Evolutionary conservation across 306 rosid species (phyloP).

Genomic region (Arachis hypogaea): DNA sequence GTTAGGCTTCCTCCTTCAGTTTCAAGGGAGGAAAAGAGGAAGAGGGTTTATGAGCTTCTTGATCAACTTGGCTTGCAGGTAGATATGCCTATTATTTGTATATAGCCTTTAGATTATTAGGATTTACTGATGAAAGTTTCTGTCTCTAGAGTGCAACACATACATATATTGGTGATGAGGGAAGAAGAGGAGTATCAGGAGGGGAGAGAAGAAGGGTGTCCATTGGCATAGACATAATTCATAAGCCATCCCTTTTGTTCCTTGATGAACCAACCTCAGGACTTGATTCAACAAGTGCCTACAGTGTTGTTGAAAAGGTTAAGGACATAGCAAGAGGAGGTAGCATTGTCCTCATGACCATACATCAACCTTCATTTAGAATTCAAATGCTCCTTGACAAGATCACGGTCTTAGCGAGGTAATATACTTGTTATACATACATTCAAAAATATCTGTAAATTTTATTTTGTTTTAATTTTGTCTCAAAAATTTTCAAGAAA

Average conservation of each 20-base stretch:
- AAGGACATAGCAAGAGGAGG: constrained; percentile 86
- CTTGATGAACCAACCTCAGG: constrained; percentile 96
- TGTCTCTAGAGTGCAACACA: constrained; percentile 68
- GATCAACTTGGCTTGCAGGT: constrained; percentile 81
- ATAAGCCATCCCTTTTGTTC: constrained; percentile 76
- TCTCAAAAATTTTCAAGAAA: no score
- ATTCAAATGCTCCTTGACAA: constrained; percentile 82
- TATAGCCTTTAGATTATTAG: no score
- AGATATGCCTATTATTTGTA: neutral
- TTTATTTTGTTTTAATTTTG: no score
- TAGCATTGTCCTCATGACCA: constrained; percentile 88
- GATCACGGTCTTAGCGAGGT: constrained; percentile 84
- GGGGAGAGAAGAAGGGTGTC: constrained; percentile 90
- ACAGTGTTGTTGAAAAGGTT: constrained; percentile 84
- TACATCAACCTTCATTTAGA: constrained; percentile 89
- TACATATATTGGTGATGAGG: constrained; percentile 85
- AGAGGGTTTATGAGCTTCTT: constrained; percentile 73
- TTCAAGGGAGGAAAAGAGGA: constrained; percentile 66
- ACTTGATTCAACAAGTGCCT: constrained; percentile 88
- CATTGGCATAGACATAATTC: constrained; percentile 84
- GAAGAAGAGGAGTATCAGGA: constrained; percentile 85
- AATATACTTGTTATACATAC: neutral
- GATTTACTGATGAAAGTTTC: no score
- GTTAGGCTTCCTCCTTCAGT: constrained; percentile 86
- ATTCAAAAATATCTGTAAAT: no score